These are phyloP conservation scores for Metschnikowia similis DNA, from an alignment of 805 yeast genomes.

Conservation along the genomic window DNA sequence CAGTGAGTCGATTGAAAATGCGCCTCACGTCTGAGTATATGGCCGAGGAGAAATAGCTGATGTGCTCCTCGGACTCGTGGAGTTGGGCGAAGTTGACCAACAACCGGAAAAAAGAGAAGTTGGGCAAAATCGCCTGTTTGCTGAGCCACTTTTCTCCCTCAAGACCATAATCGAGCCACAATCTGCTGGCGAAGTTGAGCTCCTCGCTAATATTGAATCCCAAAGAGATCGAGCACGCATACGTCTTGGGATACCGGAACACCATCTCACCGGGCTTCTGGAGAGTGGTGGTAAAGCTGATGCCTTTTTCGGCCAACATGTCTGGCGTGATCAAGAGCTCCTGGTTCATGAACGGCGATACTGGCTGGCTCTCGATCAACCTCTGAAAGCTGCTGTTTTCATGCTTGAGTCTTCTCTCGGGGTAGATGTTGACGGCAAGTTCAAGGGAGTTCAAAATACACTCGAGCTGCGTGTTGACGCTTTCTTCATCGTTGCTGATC, in stretches of 20 bases:
- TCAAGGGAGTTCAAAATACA: constrained; percentile 29
- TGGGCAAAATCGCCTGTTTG: constrained; percentile 46
- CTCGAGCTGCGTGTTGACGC: constrained; percentile 21
- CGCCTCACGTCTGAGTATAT: constrained; percentile 31
- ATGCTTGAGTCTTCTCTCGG: constrained; percentile 26
- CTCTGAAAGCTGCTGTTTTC: constrained; percentile 21
- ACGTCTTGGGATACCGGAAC: constrained; percentile 53
- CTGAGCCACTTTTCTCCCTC: constrained; percentile 51
- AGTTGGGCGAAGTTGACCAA: constrained; percentile 44
- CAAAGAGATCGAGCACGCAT: constrained; percentile 46
- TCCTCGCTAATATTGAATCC: constrained; percentile 57
- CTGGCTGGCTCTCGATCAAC: constrained; percentile 10
- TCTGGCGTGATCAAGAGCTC: constrained; percentile 50
- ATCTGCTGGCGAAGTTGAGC: constrained; percentile 50
- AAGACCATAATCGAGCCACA: constrained; percentile 50
- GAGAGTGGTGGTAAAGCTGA: constrained; percentile 42
- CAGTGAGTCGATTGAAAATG: constrained; percentile 30
- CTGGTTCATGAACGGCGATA: constrained; percentile 26
- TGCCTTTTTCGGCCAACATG: constrained; percentile 43
- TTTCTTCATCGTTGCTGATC: constrained; percentile 15
- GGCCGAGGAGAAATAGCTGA: constrained; percentile 30
- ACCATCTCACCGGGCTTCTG: constrained; percentile 63
- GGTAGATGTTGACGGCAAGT: constrained; percentile 25
- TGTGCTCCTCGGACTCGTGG: constrained; percentile 31
- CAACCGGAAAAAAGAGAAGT: constrained; percentile 48